Percentiles rank a stretch among this genome's conserved stretches.
Conservation (phyloP, 1,284 basidiomycete genomes). For the Ustilago loliicola region DNA sequence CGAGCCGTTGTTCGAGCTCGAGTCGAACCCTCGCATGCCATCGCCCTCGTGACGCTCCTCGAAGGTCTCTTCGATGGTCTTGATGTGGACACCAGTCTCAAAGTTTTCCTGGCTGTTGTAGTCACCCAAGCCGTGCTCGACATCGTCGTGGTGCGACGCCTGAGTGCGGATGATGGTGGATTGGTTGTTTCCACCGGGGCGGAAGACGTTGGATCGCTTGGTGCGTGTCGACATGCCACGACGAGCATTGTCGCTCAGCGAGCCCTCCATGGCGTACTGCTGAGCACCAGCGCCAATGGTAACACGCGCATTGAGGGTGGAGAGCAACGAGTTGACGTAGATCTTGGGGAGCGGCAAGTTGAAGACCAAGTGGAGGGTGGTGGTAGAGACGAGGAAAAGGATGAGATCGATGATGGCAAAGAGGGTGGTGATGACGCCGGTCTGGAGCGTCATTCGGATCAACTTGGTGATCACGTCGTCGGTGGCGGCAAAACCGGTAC, state of each 20-base stretch:
- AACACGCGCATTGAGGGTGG: conserved; percentile 65
- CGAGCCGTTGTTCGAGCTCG: conserved; percentile 52
- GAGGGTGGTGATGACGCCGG: conserved; percentile 59
- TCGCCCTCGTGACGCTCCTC: conserved; percentile 56
- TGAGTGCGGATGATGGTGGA: conserved; percentile 49
- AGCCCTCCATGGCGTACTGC: conserved; percentile 56
- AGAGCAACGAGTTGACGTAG: conserved; percentile 66
- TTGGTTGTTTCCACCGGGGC: conserved; percentile 43
- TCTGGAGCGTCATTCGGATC: conserved; percentile 65
- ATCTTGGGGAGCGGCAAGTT: conserved; percentile 67
- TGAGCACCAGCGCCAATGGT: conserved; percentile 27
- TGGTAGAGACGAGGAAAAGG: conserved; percentile 59
- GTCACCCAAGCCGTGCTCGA: conserved; percentile 28
- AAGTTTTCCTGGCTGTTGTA: conserved; percentile 37
- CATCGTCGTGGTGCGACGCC: conserved; percentile 38
- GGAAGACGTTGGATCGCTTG: conserved; percentile 47
- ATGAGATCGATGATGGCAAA: conserved; percentile 64
- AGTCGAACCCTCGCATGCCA: conserved; percentile 32
- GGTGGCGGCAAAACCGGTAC: conserved; percentile 65
- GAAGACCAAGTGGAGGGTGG: conserved; percentile 63
- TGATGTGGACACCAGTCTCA: conserved; percentile 57
- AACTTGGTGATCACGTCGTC: conserved; percentile 66
- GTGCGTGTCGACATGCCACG: conserved; percentile 38
- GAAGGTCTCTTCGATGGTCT: conserved; percentile 60
- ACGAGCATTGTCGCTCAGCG: conserved; percentile 43